A percentile compares a stretch with the other conserved stretches of the same genome.
phyloP scores from a whole-genome alignment of 1,284 basidiomycete species.

The Ceratobasidium papillatum region DNA sequence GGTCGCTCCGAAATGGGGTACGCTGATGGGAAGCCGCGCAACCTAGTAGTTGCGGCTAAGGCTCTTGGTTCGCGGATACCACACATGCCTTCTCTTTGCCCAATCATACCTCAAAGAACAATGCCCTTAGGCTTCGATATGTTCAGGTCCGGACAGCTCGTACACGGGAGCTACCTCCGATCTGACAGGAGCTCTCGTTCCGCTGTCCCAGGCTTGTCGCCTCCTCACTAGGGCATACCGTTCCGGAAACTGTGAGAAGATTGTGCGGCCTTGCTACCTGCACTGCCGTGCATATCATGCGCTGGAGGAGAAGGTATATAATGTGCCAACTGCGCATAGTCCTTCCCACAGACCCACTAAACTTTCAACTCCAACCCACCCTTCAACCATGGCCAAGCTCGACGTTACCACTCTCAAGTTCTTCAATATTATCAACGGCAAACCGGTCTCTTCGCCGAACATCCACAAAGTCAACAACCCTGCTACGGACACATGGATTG shows the following conservation, averaged over 20 bases:
- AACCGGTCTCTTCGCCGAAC: slow-evolving; percentile 14
- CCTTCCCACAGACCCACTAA: neutral
- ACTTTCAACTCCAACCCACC: neutral
- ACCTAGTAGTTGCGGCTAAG: slow-evolving; percentile 2
- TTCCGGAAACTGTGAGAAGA: neutral
- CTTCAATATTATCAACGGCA: slow-evolving; percentile 34
- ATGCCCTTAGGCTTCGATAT: neutral
- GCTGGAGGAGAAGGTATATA: neutral
- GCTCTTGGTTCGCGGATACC: neutral
- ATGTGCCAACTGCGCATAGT: neutral
- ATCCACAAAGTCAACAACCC: slow-evolving; percentile 21
- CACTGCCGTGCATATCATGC: neutral
- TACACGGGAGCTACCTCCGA: neutral
- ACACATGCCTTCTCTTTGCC: neutral
- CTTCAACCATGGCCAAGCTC: slow-evolving; percentile 26
- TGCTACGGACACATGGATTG: slow-evolving; percentile 17
- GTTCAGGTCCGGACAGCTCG: neutral
- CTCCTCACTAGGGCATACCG: neutral
- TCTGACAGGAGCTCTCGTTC: neutral
- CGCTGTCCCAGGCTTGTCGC: neutral
- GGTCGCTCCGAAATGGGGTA: neutral
- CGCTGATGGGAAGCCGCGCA: neutral
- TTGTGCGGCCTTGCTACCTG: neutral
- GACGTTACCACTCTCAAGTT: slow-evolving; percentile 38
- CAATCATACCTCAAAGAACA: neutral